These are phyloP conservation scores for Claviceps spartinae DNA, from an alignment of 2,329 filamentous ascomycete species.

Conservation along the genomic window DNA sequence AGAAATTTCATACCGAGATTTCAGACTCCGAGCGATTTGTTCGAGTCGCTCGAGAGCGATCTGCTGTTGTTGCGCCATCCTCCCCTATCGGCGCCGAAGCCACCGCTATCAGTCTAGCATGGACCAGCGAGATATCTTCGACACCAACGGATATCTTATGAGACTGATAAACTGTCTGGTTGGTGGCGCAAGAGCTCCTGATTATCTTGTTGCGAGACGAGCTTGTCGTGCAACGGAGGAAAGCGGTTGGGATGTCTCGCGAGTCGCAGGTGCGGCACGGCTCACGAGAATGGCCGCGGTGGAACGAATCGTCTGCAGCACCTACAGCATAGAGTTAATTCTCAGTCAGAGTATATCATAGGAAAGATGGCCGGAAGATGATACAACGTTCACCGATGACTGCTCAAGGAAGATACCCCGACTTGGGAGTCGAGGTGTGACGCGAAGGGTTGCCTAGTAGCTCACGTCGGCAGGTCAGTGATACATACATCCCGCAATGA, in stretches of 20 bases:
- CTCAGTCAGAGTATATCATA: neutral
- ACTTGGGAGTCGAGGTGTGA: neutral
- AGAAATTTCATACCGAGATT: slow-evolving; percentile 33
- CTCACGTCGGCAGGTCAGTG: neutral
- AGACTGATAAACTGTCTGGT: neutral
- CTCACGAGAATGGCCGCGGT: slow-evolving; percentile 1
- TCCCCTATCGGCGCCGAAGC: slow-evolving; percentile 15
- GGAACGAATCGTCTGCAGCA: slow-evolving; percentile 1
- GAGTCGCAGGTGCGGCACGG: neutral
- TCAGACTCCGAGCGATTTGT: slow-evolving; percentile 38
- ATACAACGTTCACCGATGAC: neutral
- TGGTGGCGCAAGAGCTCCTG: neutral
- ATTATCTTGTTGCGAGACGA: neutral
- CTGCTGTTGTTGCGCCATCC: slow-evolving; percentile 33
- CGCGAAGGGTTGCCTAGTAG: neutral
- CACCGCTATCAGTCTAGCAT: slow-evolving; percentile 15
- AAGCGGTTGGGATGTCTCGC: slow-evolving; percentile 4
- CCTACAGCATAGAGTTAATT: neutral
- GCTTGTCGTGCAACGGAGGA: slow-evolving; percentile 1
- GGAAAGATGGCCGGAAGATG: neutral
- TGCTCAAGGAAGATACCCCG: neutral
- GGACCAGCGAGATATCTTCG: slow-evolving; percentile 8
- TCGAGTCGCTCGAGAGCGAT: slow-evolving; percentile 43
- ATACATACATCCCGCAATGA: neutral
- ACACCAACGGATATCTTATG: neutral